Evolutionary conservation across 2,329 filamentous ascomycete species (phyloP).

Genomic region (Stagonosporopsis rhizophila): DNA sequence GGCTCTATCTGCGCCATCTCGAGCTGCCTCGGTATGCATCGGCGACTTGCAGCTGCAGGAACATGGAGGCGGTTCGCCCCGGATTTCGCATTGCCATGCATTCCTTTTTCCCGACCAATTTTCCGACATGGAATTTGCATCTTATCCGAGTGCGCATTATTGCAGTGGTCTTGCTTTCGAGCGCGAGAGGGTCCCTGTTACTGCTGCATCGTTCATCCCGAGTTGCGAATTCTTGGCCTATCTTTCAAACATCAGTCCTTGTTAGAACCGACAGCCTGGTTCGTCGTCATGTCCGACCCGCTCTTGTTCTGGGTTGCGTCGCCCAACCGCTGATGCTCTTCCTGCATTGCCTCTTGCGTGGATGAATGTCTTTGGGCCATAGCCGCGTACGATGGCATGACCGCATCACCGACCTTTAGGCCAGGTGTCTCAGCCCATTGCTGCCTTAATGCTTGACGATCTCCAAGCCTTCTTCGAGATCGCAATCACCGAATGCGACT

Average conservation of each 20-base stretch:
- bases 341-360: neutral
- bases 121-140: constrained; percentile 1
- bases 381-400: neutral
- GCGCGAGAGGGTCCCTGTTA: neutral
- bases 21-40: constrained; percentile 7
- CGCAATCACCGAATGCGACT: neutral
- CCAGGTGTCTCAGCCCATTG: neutral
- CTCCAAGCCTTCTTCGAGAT: neutral
- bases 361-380: neutral
- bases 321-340: neutral
- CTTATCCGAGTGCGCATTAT: neutral
- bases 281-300: constrained; percentile 2
- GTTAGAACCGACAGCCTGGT: neutral
- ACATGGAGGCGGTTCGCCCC: constrained; percentile 14
- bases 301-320: neutral
- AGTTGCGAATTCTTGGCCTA: neutral
- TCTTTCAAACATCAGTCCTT: neutral
- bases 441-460: too few species aligned
- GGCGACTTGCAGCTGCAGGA: constrained; percentile 12
- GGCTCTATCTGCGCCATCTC: constrained; percentile 3
- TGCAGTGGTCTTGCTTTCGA: neutral
- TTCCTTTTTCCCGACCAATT: constrained; percentile 8
- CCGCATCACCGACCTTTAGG: neutral
- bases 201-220: neutral
- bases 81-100: constrained; percentile 7